Evolutionary conservation across 164 flowering plant genomes (phyloP).

Genomic region (Euptelea pleiosperma): DNA sequence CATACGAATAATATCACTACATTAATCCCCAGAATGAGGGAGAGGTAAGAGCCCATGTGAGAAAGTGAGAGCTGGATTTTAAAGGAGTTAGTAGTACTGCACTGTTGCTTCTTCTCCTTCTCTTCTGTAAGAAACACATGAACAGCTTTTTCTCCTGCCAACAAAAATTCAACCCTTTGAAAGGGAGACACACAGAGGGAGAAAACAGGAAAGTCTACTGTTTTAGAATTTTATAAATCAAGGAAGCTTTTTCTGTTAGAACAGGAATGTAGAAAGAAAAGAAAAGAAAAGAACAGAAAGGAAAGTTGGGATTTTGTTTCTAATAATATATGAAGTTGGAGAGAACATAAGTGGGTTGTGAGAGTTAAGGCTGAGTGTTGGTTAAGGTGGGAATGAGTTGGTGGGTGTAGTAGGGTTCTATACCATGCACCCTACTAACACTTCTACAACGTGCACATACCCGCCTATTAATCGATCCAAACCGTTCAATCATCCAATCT

Average conservation of each 20-base stretch:
- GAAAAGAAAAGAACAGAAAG: too few species aligned
- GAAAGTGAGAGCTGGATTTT: conserved; percentile 3
- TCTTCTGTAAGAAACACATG: neutral
- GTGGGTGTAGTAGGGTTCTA: neutral
- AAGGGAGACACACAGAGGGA: too few species aligned
- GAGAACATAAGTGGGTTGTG: conserved; percentile 6
- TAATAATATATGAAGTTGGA: neutral
- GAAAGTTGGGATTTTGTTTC: conserved; percentile 12
- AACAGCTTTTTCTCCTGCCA: too few species aligned
- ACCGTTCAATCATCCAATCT: too few species aligned
- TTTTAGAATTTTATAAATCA: conserved; percentile 1
- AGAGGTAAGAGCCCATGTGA: conserved; percentile 32
- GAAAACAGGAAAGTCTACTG: conserved; percentile 19
- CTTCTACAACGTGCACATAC: too few species aligned
- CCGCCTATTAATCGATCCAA: too few species aligned
- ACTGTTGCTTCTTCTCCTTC: neutral
- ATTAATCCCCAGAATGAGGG: conserved; percentile 9
- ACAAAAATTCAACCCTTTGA: conserved; percentile 1
- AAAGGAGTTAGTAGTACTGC: neutral
- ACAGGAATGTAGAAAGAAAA: conserved; percentile 5
- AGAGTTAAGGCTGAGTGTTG: neutral
- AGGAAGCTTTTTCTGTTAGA: conserved; percentile 12
- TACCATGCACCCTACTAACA: too few species aligned
- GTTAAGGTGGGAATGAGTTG: neutral
- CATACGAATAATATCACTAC: conserved; percentile 6